Percentiles rank a stretch among this genome's conserved stretches.
These are phyloP conservation scores for Epithemia pelagica DNA, from an alignment of 108 stramenopile species.

Conservation along the genomic window DNA sequence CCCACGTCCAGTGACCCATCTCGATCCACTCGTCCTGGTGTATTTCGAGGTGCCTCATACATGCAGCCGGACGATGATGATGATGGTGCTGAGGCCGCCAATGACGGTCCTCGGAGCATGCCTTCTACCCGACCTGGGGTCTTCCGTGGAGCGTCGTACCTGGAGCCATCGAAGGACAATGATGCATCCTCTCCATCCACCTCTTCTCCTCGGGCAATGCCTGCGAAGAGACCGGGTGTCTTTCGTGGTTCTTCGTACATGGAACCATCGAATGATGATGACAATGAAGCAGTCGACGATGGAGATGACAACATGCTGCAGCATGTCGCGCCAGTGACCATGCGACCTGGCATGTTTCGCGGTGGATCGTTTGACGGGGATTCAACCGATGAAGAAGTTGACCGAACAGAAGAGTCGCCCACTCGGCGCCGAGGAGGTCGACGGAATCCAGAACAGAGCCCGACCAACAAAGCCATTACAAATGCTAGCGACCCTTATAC, in stretches of 20 bases:
- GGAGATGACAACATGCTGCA: neutral
- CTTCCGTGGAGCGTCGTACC: neutral
- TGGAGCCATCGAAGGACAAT: neutral
- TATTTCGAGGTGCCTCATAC: neutral
- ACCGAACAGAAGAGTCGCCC: neutral
- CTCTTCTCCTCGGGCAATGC: too few species aligned
- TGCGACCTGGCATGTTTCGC: neutral
- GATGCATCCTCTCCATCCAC: neutral
- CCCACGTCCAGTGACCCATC: too few species aligned
- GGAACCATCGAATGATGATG: neutral
- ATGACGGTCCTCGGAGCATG: neutral
- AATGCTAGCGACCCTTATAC: neutral
- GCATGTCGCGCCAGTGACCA: neutral
- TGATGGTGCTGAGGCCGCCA: neutral
- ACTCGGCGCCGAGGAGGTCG: too few species aligned
- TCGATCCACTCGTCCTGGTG: neutral
- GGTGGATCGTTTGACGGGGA: neutral
- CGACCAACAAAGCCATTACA: neutral
- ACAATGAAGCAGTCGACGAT: neutral
- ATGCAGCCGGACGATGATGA: neutral
- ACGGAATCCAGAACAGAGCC: neutral
- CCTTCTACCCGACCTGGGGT: neutral
- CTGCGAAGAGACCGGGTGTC: neutral
- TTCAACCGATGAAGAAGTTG: neutral
- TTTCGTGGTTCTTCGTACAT: neutral